Conservation (phyloP, 1,284 basidiomycete genomes). For the Heterobasidion irregulare region DNA sequence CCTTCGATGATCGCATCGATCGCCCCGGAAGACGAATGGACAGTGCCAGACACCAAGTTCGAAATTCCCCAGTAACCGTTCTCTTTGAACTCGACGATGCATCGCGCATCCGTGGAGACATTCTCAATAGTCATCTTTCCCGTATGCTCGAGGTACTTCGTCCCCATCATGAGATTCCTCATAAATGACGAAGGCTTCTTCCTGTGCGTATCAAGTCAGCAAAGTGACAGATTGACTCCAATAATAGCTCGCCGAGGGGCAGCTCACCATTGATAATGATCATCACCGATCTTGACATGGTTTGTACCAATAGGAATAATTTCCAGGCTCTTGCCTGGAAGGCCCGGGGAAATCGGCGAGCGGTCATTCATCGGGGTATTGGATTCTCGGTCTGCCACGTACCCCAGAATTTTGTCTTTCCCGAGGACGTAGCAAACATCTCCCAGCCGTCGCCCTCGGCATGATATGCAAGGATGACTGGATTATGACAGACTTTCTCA, state of each 20-base stretch:
- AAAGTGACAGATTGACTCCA: background rate
- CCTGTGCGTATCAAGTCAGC: slow-evolving; percentile 30
- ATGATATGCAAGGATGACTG: slow-evolving; percentile 77
- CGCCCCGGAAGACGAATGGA: slow-evolving; percentile 48
- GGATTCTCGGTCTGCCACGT: slow-evolving; percentile 14
- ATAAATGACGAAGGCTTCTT: slow-evolving; percentile 83
- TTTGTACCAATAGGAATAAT: slow-evolving; percentile 71
- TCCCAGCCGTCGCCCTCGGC: slow-evolving; percentile 76
- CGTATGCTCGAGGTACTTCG: slow-evolving; percentile 81
- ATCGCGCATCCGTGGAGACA: slow-evolving; percentile 41
- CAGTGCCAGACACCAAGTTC: slow-evolving; percentile 63
- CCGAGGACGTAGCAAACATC: slow-evolving; percentile 61
- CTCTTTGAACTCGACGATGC: slow-evolving; percentile 77
- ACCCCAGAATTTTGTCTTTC: slow-evolving; percentile 90
- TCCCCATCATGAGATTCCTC: slow-evolving; percentile 84
- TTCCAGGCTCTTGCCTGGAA: slow-evolving; percentile 73
- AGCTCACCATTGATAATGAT: slow-evolving; percentile 61
- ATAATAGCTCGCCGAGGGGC: background rate
- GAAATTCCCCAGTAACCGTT: slow-evolving; percentile 75
- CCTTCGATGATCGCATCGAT: slow-evolving; percentile 59
- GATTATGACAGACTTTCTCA: slow-evolving; percentile 86
- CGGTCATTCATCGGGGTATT: slow-evolving; percentile 13
- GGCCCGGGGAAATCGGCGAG: slow-evolving; percentile 9
- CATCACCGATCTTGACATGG: slow-evolving; percentile 53
- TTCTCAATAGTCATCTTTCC: slow-evolving; percentile 72